These are phyloP conservation scores for Yamadazyma sp. DNA, from an alignment of 1,139 yeast species.

Conservation along the genomic window DNA sequence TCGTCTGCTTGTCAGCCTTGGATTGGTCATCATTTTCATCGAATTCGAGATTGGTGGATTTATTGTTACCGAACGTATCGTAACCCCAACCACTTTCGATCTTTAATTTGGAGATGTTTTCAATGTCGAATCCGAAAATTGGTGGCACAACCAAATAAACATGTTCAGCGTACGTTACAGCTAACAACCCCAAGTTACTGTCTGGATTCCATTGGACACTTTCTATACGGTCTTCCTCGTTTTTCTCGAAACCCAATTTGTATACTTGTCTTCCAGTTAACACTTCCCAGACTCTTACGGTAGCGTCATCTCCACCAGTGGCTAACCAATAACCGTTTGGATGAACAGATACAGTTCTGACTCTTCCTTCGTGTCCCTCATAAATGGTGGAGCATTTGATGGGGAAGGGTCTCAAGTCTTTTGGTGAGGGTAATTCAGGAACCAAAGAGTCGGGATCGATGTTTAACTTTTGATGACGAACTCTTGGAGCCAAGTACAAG, in stretches of 20 bases:
- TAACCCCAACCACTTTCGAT: conserved; percentile 93
- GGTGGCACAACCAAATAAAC: conserved; percentile 85
- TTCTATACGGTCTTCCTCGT: conserved; percentile 76
- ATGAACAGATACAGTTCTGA: conserved; percentile 80
- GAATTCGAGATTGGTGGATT: conserved; percentile 38
- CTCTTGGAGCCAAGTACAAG: conserved; percentile 93
- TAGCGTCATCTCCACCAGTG: conserved; percentile 96
- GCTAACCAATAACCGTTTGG: conserved; percentile 95
- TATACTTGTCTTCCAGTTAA: conserved; percentile 92
- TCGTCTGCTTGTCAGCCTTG: conserved; percentile 35
- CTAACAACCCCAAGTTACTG: conserved; percentile 67
- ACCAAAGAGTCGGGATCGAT: conserved; percentile 95
- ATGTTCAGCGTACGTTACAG: conserved; percentile 81
- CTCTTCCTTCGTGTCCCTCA: conserved; percentile 79
- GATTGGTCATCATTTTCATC: conserved; percentile 39
- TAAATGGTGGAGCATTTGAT: conserved; percentile 82
- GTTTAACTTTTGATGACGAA: conserved; percentile 84
- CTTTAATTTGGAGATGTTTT: conserved; percentile 74
- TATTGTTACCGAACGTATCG: conserved; percentile 66
- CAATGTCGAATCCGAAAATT: conserved; percentile 83
- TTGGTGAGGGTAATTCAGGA: conserved; percentile 96
- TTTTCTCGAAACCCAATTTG: conserved; percentile 52
- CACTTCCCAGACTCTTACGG: conserved; percentile 95
- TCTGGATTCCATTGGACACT: conserved; percentile 91
- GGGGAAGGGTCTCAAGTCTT: conserved; percentile 98